Base-by-base conservation (phyloP, 2,329 filamentous ascomycete species). In the Colletotrichum tofieldiae region DNA sequence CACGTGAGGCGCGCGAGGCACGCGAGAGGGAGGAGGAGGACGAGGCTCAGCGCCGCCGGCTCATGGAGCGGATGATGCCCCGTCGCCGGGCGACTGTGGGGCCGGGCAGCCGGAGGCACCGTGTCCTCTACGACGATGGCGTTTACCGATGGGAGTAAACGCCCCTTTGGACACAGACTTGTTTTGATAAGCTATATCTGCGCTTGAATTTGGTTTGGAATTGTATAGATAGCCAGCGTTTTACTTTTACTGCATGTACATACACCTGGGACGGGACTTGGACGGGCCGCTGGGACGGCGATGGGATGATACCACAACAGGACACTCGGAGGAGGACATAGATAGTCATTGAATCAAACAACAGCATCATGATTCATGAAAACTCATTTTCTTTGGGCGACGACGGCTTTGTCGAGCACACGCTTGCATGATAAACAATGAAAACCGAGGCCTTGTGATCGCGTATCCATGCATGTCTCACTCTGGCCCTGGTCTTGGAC, bases 11-110 rank as follows among this genome's bases (percentile, higher is more conserved):
- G 65, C 79, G 80, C 51, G 78, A 82, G 67, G 77, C 79, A 65
- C 79, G 80, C 52, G 79, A 78, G 7, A 77, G 76, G 12, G 76
- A 78, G 68, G 77, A 78, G 55, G 81, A 84, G 62, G 80, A 82
- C 23, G 83, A 84, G 71, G 83, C 81, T 2, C 81, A 83, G 77
- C 78, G 76, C 16, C 78, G 79, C 59, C 81, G 84, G 45, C 78
- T 86, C 2, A 79, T 74, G 68, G 82, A 86, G 76, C 81, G 84
- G 26, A 82, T 84, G 79, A 79, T 80, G 73, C 83, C 82, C 4
- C 77, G 76, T 51, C 81, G 82, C 23, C 78, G 81, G 1, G 79
- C 82, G 3, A 81, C 81, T 2, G 79, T 84, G 14, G 81, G 80
- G 23, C 77, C 82, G 35, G 79, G 80, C 62, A 80, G 79, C 73